Percentiles rank a stretch among this genome's conserved stretches.
Conservation (phyloP, 139 green algal species). For the Mychonastes homosphaera region DNA sequence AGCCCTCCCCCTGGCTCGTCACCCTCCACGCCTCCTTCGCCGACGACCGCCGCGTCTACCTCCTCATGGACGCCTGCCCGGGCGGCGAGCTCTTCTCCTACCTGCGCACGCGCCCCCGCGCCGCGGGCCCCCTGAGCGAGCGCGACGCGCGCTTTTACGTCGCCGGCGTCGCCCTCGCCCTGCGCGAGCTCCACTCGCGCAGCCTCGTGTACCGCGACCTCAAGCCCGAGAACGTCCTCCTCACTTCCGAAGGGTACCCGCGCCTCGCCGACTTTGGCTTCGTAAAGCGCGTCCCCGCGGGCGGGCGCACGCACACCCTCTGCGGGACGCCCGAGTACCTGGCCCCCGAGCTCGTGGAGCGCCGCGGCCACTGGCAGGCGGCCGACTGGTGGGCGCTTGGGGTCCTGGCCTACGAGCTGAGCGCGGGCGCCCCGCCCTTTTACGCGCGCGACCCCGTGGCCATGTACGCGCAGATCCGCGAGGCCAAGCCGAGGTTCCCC, state of each 20-base stretch:
- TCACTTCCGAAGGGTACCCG: slow-evolving; percentile 11
- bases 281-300: slow-evolving; percentile 63
- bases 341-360: slow-evolving; percentile 69
- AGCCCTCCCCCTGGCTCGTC: slow-evolving; percentile 79
- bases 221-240: slow-evolving; percentile 76
- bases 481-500: slow-evolving; percentile 46
- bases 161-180: slow-evolving; percentile 62
- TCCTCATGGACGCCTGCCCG: slow-evolving; percentile 83
- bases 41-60: slow-evolving; percentile 60
- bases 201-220: slow-evolving; percentile 62
- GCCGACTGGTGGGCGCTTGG: slow-evolving; percentile 73
- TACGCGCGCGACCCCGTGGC: slow-evolving; percentile 65
- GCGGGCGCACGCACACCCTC: slow-evolving; percentile 78
- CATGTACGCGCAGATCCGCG: slow-evolving; percentile 79
- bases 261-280: slow-evolving; percentile 82
- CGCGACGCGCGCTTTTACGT: slow-evolving; percentile 75
- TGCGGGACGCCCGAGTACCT: slow-evolving; percentile 95
- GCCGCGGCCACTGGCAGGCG: slow-evolving; percentile 27
- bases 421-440: slow-evolving; percentile 75
- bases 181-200: slow-evolving; percentile 76
- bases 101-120: slow-evolving; percentile 41
- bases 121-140: slow-evolving; percentile 49
- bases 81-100: slow-evolving; percentile 91
- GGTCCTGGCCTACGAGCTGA: slow-evolving; percentile 85
- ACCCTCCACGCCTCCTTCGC: slow-evolving; percentile 46